Evolutionary conservation across 768 basidiomycete species (phyloP).

Genomic region (Tylopilus subfusipes): DNA sequence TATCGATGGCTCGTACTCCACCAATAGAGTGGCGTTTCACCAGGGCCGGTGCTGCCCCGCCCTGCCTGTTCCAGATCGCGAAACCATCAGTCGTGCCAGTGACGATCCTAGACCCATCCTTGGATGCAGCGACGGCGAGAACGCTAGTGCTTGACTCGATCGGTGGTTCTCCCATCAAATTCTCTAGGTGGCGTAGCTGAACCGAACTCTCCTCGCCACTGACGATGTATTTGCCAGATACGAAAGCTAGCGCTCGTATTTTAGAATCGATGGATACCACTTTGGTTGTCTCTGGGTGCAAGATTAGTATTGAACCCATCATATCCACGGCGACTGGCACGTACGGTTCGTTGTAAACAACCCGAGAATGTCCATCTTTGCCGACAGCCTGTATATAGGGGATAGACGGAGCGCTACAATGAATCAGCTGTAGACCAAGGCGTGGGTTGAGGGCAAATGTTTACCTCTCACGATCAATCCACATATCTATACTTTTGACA

Average conservation of each 20-base stretch:
- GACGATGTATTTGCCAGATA: constrained; percentile 4
- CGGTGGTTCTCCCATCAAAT: constrained; percentile 10
- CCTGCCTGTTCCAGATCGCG: constrained; percentile 10
- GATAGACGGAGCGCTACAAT: neutral
- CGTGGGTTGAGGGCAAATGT: neutral
- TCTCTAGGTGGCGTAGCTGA: constrained; percentile 2
- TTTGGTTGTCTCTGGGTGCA: neutral
- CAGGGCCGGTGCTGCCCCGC: neutral
- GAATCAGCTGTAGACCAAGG: neutral
- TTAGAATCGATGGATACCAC: constrained; percentile 6
- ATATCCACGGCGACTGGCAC: neutral
- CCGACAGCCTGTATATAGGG: neutral
- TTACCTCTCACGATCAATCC: neutral
- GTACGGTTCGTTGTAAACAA: neutral
- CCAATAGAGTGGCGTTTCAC: neutral
- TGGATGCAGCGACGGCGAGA: constrained; percentile 11
- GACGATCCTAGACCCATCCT: constrained; percentile 7
- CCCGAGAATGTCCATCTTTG: constrained; percentile 1
- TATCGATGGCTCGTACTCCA: constrained; percentile 15
- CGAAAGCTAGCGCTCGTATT: constrained; percentile 11
- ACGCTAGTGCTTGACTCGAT: constrained; percentile 1
- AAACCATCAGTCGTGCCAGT: constrained; percentile 8
- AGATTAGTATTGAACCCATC: neutral
- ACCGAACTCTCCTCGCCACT: constrained; percentile 11
- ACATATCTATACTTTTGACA: neutral